A percentile compares a stretch with the other conserved stretches of the same genome.
These are phyloP conservation scores for Crataegus laevigata DNA, from an alignment of 306 rosid species.

Conservation along the genomic window DNA sequence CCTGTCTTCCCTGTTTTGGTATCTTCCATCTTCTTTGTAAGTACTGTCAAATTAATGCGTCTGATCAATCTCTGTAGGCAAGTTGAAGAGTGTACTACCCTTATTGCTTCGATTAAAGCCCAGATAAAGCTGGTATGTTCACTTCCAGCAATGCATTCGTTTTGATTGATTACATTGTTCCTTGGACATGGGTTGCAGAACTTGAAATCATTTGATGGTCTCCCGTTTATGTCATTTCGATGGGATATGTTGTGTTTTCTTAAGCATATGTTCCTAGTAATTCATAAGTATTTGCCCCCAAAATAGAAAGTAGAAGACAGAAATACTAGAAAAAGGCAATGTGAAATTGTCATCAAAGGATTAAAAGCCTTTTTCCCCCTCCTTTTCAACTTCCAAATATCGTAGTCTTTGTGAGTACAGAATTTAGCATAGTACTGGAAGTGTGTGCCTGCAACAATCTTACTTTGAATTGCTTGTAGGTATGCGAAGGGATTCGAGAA, in stretches of 20 bases:
- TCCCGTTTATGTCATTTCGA: background rate
- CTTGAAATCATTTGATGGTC: background rate
- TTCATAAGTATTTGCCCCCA: background rate
- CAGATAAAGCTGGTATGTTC: slow-evolving; percentile 79
- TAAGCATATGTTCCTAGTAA: background rate
- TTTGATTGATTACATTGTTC: background rate
- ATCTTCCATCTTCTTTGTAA: background rate
- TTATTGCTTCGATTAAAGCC: slow-evolving; percentile 83
- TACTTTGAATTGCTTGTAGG: slow-evolving; percentile 39
- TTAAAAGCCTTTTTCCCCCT: background rate
- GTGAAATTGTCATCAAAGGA: background rate
- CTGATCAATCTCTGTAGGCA: slow-evolving; percentile 45
- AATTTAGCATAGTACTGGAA: background rate
- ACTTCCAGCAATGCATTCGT: background rate
- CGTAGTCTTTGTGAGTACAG: background rate
- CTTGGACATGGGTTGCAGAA: background rate
- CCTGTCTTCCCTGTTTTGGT: background rate
- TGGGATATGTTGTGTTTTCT: background rate
- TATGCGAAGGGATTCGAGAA: slow-evolving; percentile 76
- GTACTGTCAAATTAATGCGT: slow-evolving; percentile 4
- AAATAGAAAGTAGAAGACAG: background rate
- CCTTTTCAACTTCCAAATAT: background rate
- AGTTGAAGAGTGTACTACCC: slow-evolving; percentile 64
- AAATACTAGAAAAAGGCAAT: background rate
- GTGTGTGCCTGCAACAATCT: background rate